Evolutionary conservation across 1,284 basidiomycete genomes (phyloP), one percentile per base, ranked within the genome.

Genomic region (Coniophora puteana): DNA sequence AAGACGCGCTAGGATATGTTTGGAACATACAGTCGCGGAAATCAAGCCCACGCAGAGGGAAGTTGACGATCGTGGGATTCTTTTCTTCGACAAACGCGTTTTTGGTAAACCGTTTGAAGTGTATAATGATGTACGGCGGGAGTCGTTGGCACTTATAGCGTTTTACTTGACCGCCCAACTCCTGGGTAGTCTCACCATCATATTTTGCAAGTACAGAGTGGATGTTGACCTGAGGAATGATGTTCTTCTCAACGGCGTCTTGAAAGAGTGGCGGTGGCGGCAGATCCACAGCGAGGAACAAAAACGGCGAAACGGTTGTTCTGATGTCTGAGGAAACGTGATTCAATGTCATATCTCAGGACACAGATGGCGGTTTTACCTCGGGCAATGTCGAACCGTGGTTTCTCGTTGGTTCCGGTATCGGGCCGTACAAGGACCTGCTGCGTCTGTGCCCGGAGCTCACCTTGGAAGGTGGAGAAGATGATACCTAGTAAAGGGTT

Each of bases 11-110:
- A 54, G 57, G 49, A 50, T 51, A 59, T 58, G 55, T 47, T 52
- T 49, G 46, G 25, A 35, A 71, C 89, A 57, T 60, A 94, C 92
- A 97, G 38, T 92, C 90, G 51, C 69, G 69, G 62, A 98, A 85
- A 64, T 98, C 93, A 16, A 99, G 76, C 1, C 93, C 93, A 43
- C 90, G 80, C 32, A 97, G 74, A 10, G 93, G 93, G 58, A 97
- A 99, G 58, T 96, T 98, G 53, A 99, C 90, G 46, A 99, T 94
- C 2, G 96, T 99, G 3, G 94, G 94, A 58, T 99, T 99, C 63
- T 97, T 95, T 65, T 99, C 95, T 64, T 98, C 95, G 2, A 97
- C 92, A 57, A 99, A 98, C 39, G 79, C 79, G 64, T 99, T 99
- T 63, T 92, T 96, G n/a, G 92, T 96, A 66, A 99, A 99, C 23